Evolutionary conservation across 768 basidiomycete species (phyloP).

Genomic region (Peribolospora kevripleyi): DNA sequence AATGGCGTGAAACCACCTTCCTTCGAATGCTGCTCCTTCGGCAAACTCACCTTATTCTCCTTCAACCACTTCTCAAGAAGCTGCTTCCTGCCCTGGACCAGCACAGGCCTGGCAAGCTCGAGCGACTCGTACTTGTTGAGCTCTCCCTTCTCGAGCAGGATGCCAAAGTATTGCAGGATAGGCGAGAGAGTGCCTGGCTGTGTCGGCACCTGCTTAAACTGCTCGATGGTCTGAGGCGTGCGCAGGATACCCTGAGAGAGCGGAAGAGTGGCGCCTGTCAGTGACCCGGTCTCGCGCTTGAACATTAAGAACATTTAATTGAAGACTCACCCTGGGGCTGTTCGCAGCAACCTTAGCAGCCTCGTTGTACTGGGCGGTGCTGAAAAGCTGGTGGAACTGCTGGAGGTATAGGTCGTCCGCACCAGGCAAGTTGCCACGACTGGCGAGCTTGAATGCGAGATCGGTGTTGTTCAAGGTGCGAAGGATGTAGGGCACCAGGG

Average conservation of each 20-base stretch:
- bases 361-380: slow-evolving; percentile 64
- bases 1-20: too few relatives aligned
- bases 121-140: slow-evolving; percentile 87
- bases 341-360: slow-evolving; percentile 96
- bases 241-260: slow-evolving; percentile 58
- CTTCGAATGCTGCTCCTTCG: not conserved
- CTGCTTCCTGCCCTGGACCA: slow-evolving; percentile 88
- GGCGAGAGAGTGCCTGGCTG: slow-evolving; percentile 75
- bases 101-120: slow-evolving; percentile 82
- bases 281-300: not conserved
- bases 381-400: slow-evolving; percentile 80
- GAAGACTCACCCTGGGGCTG: slow-evolving; percentile 52
- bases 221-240: slow-evolving; percentile 82
- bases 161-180: slow-evolving; percentile 94
- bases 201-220: slow-evolving; percentile 86
- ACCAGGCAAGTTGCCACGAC: slow-evolving; percentile 83
- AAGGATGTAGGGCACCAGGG: slow-evolving; percentile 83
- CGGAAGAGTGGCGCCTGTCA: not conserved
- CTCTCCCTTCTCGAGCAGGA: slow-evolving; percentile 93
- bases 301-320: not conserved
- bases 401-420: slow-evolving; percentile 89
- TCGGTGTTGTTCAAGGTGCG: slow-evolving; percentile 87
- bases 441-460: slow-evolving; percentile 90
- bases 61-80: slow-evolving; percentile 97
- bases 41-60: slow-evolving; percentile 63